phyloP scores from a whole-genome alignment of 352 stramenopile genomes.

The Thalassiosira delicatula region DNA sequence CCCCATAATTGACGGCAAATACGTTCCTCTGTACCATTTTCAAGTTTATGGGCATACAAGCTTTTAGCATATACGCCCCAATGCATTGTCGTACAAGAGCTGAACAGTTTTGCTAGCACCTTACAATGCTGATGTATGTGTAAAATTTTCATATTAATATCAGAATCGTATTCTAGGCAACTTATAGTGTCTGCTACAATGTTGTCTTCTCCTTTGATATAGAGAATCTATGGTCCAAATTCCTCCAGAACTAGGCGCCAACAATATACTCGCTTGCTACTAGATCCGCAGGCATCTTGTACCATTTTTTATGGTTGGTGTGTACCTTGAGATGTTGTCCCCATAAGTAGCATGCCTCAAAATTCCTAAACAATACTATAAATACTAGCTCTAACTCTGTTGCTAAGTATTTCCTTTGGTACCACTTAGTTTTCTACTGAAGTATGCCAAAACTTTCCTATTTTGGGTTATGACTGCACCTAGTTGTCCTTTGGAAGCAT shows the following conservation, averaged over 20 bases:
- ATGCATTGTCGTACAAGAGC: no score
- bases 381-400: conserved; percentile 8
- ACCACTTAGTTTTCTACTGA: background rate
- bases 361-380: background rate
- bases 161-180: background rate
- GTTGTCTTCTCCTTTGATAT: background rate
- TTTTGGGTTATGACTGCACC: background rate
- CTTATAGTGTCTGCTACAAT: conserved; percentile 7
- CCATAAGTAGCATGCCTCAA: background rate
- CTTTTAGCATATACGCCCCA: conserved; percentile 53
- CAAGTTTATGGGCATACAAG: conserved; percentile 18
- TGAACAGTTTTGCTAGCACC: conserved; percentile 55
- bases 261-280: conserved; percentile 20
- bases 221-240: background rate
- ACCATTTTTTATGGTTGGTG: conserved; percentile 26
- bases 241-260: background rate
- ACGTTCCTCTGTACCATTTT: background rate
- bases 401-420: background rate
- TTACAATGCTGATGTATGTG: no score
- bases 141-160: conserved; percentile 45
- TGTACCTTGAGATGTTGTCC: background rate
- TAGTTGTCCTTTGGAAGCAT: conserved; percentile 12
- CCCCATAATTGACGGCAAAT: background rate
- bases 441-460: background rate
- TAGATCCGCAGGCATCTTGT: conserved; percentile 26